Conservation (phyloP, 805 yeast genomes). For the Nakazawaea anatomiae region DNA sequence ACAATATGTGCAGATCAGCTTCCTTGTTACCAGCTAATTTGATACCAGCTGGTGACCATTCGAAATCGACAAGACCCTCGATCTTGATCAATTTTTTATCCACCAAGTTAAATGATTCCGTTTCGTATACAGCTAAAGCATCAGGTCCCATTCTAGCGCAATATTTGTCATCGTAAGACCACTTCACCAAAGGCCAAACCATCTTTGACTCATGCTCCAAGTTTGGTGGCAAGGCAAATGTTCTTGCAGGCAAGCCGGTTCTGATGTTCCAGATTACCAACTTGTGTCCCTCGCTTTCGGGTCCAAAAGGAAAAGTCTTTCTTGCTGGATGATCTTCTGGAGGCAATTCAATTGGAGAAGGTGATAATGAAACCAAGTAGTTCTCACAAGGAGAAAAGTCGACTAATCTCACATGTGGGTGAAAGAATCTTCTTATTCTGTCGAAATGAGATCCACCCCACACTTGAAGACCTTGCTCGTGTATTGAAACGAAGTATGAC, state of each 20-base stretch:
- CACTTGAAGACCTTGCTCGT: slow-evolving; percentile 89
- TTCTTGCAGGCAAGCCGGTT: slow-evolving; percentile 77
- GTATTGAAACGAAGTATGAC: slow-evolving; percentile 78
- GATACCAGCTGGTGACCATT: slow-evolving; percentile 90
- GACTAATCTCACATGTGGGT: slow-evolving; percentile 81
- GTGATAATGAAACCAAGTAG: slow-evolving; percentile 84
- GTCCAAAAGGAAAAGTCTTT: slow-evolving; percentile 73
- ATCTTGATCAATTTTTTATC: slow-evolving; percentile 83
- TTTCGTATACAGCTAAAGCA: slow-evolving; percentile 85
- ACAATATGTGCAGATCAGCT: slow-evolving; percentile 57
- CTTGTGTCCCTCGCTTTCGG: slow-evolving; percentile 87
- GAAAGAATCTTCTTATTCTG: slow-evolving; percentile 72
- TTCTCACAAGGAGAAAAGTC: slow-evolving; percentile 93
- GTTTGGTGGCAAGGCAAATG: slow-evolving; percentile 84
- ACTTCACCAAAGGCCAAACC: slow-evolving; percentile 95
- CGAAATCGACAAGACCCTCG: slow-evolving; percentile 83
- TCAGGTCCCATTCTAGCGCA: slow-evolving; percentile 95
- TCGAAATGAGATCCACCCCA: slow-evolving; percentile 90
- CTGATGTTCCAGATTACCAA: slow-evolving; percentile 88
- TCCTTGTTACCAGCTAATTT: slow-evolving; percentile 49
- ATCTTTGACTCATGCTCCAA: slow-evolving; percentile 58
- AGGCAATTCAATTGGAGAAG: slow-evolving; percentile 72
- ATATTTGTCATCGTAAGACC: slow-evolving; percentile 90
- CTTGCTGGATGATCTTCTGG: slow-evolving; percentile 59
- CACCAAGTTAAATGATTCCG: slow-evolving; percentile 67